Base-by-base conservation (phyloP, 1,139 yeast genomes). In the Hansenula lynferdii region DNA sequence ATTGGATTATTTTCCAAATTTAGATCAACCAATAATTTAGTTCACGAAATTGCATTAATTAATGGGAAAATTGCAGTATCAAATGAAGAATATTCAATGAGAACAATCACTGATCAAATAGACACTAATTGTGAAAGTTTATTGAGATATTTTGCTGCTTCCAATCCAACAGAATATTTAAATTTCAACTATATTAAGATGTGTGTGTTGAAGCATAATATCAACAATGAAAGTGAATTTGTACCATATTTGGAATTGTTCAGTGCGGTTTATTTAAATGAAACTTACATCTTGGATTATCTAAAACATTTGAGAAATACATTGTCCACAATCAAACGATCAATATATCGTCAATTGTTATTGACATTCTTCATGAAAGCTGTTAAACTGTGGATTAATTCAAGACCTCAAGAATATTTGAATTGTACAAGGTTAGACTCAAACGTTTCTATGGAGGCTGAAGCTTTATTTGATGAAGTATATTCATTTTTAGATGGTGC, bases 301-400 rank as follows among this genome's bases (percentile, higher is more conserved):
- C 61, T 77, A 9, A 59, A 56, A 18, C 67, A 70, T 38, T 55
- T 74, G 31, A 61, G 64, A 48, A 60, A 60, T 15, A 55, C 70
- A 15, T 49, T 74, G 16, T 67, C 69, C 4, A 53, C 61, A 21
- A 64, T 77, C 22, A 70, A 67, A 45, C 71, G 75, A 40, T 67
- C 65, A 16, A 62, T 77, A 6, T 84, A 85, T 70, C 72, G 70
- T 43, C 75, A 72, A 49, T 61, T 76, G 12, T 56, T 78, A 4
- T 61, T 78, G 26, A 66, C 70, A 17, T 80, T 75, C 48, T 65
- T 74, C 42, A 60, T 79, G 20, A 66, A 66, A 38, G 62, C 76
- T 34, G 56, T 80, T 10, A 66, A 70, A 47, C 69, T 70, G 43
- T 85, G 85, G 75, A 62, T 75, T 16, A 62, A 72, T 37, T 66